These are phyloP conservation scores for Harrya chromipes DNA, from an alignment of 768 basidiomycete genomes.

Conservation along the genomic window DNA sequence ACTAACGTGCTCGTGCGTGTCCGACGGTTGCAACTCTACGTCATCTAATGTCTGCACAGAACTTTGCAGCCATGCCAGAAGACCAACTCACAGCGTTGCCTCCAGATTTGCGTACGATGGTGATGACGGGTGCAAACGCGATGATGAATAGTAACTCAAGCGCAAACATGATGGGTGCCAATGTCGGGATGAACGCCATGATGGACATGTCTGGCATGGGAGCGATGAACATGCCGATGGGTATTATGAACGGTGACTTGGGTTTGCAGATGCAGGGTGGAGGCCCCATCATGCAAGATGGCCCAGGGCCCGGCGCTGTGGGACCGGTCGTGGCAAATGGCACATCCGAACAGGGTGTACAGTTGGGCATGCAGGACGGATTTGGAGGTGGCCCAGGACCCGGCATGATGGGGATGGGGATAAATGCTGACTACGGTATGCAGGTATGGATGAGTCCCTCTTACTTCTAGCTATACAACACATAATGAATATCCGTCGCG, in stretches of 20 bases:
- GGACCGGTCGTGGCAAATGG: constrained; percentile 36
- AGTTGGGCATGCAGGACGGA: constrained; percentile 41
- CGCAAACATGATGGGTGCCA: constrained; percentile 53
- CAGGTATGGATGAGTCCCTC: constrained; percentile 52
- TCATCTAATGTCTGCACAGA: constrained; percentile 40
- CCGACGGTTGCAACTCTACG: not conserved
- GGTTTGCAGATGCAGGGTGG: constrained; percentile 48
- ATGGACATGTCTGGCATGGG: constrained; percentile 77
- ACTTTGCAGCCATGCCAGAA: constrained; percentile 79
- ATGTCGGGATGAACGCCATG: constrained; percentile 60
- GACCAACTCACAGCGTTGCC: constrained; percentile 76
- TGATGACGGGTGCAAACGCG: constrained; percentile 76
- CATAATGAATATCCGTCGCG: constrained; percentile 36
- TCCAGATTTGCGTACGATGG: constrained; percentile 80
- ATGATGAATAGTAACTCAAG: constrained; percentile 66
- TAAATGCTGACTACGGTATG: constrained; percentile 67
- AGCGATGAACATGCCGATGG: constrained; percentile 49
- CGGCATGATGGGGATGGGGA: constrained; percentile 69
- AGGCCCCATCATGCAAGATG: constrained; percentile 56
- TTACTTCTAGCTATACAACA: constrained; percentile 34
- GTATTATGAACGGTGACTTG: constrained; percentile 67
- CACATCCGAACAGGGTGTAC: constrained; percentile 38
- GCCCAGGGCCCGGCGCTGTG: constrained; percentile 32
- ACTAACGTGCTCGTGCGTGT: constrained; percentile 73
- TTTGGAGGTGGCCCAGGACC: constrained; percentile 42